Evolutionary conservation across 116 monocot species (phyloP).

Genomic region (Papilionanthe hybrid): DNA sequence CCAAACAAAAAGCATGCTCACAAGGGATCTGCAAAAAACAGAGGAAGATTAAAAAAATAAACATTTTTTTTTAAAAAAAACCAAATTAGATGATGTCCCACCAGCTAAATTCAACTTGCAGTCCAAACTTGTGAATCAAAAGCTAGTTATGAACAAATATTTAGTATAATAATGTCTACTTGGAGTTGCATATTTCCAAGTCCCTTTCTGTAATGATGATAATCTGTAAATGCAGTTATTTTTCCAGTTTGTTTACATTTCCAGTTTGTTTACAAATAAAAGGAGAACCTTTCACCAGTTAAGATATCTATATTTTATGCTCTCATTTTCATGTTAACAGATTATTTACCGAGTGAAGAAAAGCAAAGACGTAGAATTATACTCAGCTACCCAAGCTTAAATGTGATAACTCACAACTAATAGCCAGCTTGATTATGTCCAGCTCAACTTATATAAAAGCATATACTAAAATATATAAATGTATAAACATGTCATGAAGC

Average conservation of each 20-base stretch:
- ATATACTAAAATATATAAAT: background rate
- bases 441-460: background rate
- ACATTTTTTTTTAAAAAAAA: background rate
- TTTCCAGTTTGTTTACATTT: background rate
- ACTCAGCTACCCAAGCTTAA: background rate
- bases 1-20: slow-evolving; percentile 88
- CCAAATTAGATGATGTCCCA: background rate
- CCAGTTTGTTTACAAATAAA: background rate
- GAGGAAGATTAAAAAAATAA: background rate
- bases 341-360: background rate
- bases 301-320: background rate
- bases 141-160: background rate
- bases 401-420: background rate
- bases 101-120: background rate
- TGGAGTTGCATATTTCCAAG: background rate
- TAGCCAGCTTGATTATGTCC: background rate
- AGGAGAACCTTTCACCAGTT: background rate
- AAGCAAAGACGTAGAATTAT: background rate
- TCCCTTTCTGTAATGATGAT: background rate
- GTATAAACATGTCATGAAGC: background rate
- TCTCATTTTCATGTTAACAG: background rate
- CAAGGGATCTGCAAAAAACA: slow-evolving; percentile 70
- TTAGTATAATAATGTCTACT: background rate
- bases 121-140: background rate
- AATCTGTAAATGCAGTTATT: background rate